Evolutionary conservation across 257 asterid species (phyloP).

Genomic region (Echites panduratus): DNA sequence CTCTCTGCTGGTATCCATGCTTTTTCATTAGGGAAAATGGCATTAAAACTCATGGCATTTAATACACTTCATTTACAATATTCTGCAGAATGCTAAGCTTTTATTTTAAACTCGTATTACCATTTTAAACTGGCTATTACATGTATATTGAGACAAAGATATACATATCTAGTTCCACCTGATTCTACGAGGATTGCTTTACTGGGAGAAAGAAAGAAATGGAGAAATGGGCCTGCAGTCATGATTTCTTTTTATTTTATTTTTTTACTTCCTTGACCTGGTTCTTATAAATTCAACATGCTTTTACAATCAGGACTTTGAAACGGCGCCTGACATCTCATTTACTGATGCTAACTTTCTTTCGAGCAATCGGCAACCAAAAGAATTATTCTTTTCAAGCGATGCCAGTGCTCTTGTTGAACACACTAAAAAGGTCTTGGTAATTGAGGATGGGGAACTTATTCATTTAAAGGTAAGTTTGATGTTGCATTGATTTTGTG

Average conservation of each 20-base stretch:
- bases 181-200: background rate
- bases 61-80: background rate
- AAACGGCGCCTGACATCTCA: constrained; percentile 40
- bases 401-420: constrained; percentile 92
- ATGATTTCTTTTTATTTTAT: background rate
- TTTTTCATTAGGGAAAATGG: background rate
- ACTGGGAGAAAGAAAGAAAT: background rate
- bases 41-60: background rate
- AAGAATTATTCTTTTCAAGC: constrained; percentile 78
- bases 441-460: constrained; percentile 83
- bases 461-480: constrained; percentile 72
- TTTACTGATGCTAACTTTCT: constrained; percentile 55
- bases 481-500: background rate
- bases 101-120: background rate
- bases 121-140: background rate
- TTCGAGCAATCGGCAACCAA: constrained; percentile 61
- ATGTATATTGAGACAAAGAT: background rate
- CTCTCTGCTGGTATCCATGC: background rate
- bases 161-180: background rate
- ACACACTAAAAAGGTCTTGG: constrained; percentile 85
- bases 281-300: constrained; percentile 14
- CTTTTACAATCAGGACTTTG: constrained; percentile 47
- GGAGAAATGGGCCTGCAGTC: background rate
- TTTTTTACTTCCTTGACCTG: background rate
- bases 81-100: background rate